Base-by-base conservation (phyloP, 2,329 filamentous ascomycete genomes). In the Leptodontidium sp. region DNA sequence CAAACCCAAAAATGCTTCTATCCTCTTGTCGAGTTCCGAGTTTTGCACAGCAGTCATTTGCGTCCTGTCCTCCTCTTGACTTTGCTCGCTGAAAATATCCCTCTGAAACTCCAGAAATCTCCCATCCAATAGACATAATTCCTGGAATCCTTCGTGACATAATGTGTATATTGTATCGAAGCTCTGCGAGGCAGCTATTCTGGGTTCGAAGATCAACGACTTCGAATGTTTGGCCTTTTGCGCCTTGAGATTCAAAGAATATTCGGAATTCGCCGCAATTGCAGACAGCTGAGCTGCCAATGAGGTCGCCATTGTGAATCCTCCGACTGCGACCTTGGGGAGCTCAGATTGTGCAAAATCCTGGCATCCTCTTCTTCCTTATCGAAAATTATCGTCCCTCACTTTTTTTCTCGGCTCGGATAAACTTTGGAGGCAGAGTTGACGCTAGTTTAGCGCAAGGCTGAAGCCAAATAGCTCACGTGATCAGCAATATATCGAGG, bases 251-350 rank as follows among this genome's bases (percentile, higher is more conserved):
- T 98, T 93, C 77, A 98, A 88, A 75, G 95, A 91, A 79, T 94
- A 91, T 75, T 94, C 97, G 76, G 93, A 97, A 78, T 92, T 93
- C 74, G 92, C 90, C 75, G 94, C 93, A 79, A 99, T 94, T 79
- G 93, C 90, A 84, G 94, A 93, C 84, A 99, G 85, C 87, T 99
- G 97, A 84, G 93, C 90, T 82, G 95, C 92, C 75, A 99, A 91
- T 78, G 93, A 91, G 70, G 94, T 93, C 76, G 91, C 86, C 93
- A 97, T 97, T 68, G 17, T 73, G 57, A 66, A 52, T 43, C 53
- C 43, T 66, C 26, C 21, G 24, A 47, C 32, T 24, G 50, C 63
- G 63, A 26, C 50, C 32, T 35, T 45, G 11, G 9, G 40, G 26
- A 47, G n/a, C 14, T 65, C 12, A 35, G 21, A 32, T 24, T 29